Evolutionary conservation across 257 asterid species (phyloP), one percentile per base, ranked within the genome.

Genomic region (Forsythia viridissima): DNA sequence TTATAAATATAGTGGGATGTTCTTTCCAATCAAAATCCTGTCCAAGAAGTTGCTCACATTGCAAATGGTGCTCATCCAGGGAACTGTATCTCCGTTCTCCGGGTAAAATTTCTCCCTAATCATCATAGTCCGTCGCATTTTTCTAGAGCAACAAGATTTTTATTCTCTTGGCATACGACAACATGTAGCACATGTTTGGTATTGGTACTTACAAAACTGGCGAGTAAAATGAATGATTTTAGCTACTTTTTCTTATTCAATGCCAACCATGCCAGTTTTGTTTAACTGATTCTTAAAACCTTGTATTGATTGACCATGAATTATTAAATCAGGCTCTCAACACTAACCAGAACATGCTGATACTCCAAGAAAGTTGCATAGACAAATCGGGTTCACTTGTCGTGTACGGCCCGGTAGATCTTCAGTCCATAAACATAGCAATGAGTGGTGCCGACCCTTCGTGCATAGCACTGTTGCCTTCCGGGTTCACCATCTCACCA

Each of bases 31-130:
- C 97, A 92, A 80, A 91, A 90, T 69, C 96, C 99, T 4, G 97
- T 96, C 11, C 97, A 93, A 84, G 98, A 92, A 55, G 91, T 96
- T 69, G 96, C 96, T 20, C 97, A 88, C 83, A 91, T 96, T 36
- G 95, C 94, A n/a, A 96, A 92, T 71, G 99, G 99, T 71, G 89
- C 98, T 69, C 92, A 96, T 85, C 94, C 96, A 6, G 99, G 99
- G 70, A 96, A 94, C 40, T 93, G 97, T 85, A 90, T 92, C 30
- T 93, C 99, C 0, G 92, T 96, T 74, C 90, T 96, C 7, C 77
- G 98, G 96, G 99, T 93, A 89, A 80, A 18, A 21, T 6, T 12
- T 66, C 74, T 68, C 55, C 8, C 75, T n/a, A 39, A n/a, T 65
- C 38, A 20, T 37, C 40, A 41, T 37, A 42, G 6, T 73, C 20